Conservation (phyloP, 352 stramenopile species). For the Thalassiosira hispida region DNA sequence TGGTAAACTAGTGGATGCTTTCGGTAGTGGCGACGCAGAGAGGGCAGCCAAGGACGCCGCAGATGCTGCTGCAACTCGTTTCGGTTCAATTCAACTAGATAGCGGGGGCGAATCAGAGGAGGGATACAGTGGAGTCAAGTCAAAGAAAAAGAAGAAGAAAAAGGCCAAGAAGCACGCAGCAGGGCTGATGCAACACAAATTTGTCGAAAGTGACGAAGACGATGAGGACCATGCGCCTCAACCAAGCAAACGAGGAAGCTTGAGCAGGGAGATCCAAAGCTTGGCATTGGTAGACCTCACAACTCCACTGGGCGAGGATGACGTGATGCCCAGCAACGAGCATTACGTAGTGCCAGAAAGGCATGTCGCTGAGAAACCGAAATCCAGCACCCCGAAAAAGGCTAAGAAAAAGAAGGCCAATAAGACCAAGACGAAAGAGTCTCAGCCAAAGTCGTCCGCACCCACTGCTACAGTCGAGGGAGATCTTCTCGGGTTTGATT, state of each 20-base stretch:
- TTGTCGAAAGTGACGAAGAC: constrained; percentile 71
- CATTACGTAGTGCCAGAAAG: constrained; percentile 75
- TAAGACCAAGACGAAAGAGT: constrained; percentile 66
- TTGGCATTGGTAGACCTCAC: constrained; percentile 84
- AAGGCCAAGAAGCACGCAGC: constrained; percentile 45
- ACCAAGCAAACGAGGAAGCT: constrained; percentile 19
- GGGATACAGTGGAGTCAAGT: constrained; percentile 32
- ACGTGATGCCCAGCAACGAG: constrained; percentile 78
- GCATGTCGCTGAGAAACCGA: constrained; percentile 1
- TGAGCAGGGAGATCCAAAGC: constrained; percentile 61
- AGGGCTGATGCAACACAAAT: constrained; percentile 5
- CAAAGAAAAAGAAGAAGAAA: constrained; percentile 77
- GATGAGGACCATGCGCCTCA: constrained; percentile 58
- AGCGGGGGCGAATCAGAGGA: constrained; percentile 64
- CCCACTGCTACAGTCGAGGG: constrained; percentile 55
- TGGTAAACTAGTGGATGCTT: constrained; percentile 14
- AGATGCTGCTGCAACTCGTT: constrained; percentile 37
- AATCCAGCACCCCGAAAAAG: constrained; percentile 35
- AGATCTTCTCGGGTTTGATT: constrained; percentile 67
- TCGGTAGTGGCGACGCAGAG: not conserved
- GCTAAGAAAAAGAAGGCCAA: constrained; percentile 62
- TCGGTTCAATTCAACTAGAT: constrained; percentile 67
- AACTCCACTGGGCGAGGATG: constrained; percentile 80
- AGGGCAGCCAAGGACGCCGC: constrained; percentile 3
- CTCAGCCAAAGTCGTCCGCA: not conserved